Evolutionary conservation across 2,329 filamentous ascomycete genomes (phyloP).

Genomic region (Monosporascus sp.): DNA sequence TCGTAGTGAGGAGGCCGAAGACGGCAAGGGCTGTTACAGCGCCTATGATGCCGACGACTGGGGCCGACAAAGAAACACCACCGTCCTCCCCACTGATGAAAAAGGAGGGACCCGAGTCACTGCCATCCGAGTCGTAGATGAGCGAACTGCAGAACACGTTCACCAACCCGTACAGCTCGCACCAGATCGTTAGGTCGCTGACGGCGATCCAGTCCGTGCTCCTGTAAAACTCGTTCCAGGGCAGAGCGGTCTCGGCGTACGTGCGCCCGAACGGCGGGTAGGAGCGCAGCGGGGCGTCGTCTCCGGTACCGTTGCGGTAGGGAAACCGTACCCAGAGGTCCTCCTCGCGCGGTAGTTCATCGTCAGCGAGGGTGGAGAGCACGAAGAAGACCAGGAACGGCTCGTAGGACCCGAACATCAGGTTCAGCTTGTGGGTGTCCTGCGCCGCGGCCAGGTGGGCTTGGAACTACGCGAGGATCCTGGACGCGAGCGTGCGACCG

Average conservation of each 20-base stretch:
- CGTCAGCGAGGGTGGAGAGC: conserved; percentile 40
- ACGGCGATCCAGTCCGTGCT: conserved; percentile 32
- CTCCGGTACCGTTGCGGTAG: conserved; percentile 44
- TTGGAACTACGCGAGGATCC: conserved; percentile 37
- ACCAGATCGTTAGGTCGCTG: conserved; percentile 34
- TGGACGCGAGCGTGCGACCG: conserved; percentile 45
- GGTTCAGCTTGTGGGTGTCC: conserved; percentile 39
- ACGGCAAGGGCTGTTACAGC: conserved; percentile 34
- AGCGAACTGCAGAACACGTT: conserved; percentile 33
- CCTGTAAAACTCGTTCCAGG: conserved; percentile 32
- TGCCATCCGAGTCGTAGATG: conserved; percentile 2
- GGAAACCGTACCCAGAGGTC: conserved; percentile 51
- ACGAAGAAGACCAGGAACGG: conserved; percentile 52
- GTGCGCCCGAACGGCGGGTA: conserved; percentile 37
- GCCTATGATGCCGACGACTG: conserved; percentile 42
- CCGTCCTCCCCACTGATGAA: background rate
- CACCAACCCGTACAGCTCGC: conserved; percentile 32
- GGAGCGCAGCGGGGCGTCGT: conserved; percentile 26
- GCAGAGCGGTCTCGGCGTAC: conserved; percentile 26
- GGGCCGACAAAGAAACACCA: conserved; percentile 24
- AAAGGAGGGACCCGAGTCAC: background rate
- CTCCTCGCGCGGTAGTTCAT: conserved; percentile 42
- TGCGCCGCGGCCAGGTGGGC: conserved; percentile 34
- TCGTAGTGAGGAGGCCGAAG: conserved; percentile 13
- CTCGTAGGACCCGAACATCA: conserved; percentile 50